phyloP scores from a whole-genome alignment of 768 basidiomycete genomes.

The Chiua virens region DNA sequence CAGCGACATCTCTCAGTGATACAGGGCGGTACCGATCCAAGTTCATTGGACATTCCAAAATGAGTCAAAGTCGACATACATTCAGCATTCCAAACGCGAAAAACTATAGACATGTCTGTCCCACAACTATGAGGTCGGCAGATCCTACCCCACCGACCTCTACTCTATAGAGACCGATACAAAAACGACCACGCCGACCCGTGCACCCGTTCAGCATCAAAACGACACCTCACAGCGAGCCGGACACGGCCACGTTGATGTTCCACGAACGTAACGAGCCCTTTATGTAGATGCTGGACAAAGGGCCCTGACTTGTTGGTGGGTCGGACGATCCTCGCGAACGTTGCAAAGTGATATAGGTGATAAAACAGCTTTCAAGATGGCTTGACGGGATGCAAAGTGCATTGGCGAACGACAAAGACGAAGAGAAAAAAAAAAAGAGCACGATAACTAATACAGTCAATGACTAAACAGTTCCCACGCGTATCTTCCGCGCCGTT shows the following conservation, averaged over 20 bases:
- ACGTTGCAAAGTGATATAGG: neutral
- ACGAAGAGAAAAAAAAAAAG: neutral
- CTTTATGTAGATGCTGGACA: constrained; percentile 42
- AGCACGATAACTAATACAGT: constrained; percentile 15
- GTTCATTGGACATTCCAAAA: too few species aligned
- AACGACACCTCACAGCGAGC: constrained; percentile 54
- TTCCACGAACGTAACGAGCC: constrained; percentile 79
- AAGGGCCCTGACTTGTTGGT: constrained; percentile 65
- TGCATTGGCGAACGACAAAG: too few species aligned
- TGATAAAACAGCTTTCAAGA: neutral
- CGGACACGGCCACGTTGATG: constrained; percentile 39
- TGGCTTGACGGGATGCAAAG: neutral
- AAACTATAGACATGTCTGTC: constrained; percentile 46
- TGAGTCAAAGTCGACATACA: too few species aligned
- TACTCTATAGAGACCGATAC: constrained; percentile 60
- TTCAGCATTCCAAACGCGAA: constrained; percentile 11
- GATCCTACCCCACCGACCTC: constrained; percentile 39
- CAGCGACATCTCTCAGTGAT: constrained; percentile 10
- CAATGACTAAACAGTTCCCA: constrained; percentile 25
- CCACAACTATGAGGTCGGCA: constrained; percentile 64
- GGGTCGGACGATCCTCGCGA: constrained; percentile 13
- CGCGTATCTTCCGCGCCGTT: neutral
- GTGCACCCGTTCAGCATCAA: constrained; percentile 51
- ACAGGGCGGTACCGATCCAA: too few species aligned
- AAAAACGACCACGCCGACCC: constrained; percentile 39